Conservation (phyloP, 2,329 filamentous ascomycete genomes). For the Diplocarpon rosae region DNA sequence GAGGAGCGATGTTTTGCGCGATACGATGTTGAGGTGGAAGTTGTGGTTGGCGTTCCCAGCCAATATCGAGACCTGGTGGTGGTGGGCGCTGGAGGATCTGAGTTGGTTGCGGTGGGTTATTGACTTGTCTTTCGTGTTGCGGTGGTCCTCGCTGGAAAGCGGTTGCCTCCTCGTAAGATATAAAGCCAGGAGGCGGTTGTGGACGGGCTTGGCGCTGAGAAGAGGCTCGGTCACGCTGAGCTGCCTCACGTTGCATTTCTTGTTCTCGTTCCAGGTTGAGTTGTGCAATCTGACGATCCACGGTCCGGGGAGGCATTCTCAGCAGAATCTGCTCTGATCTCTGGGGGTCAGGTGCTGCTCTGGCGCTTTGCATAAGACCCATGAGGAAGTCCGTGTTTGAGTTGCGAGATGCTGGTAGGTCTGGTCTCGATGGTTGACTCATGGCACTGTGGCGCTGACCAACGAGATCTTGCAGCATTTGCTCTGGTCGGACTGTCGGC, state of each 20-base stretch:
- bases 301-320: conserved; percentile 30
- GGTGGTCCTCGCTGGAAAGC: conserved; percentile 20
- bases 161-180: conserved; percentile 21
- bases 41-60: conserved; percentile 27
- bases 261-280: conserved; percentile 34
- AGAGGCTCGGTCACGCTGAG: conserved; percentile 22
- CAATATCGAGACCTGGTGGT: conserved; percentile 48
- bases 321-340: conserved; percentile 42
- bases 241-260: conserved; percentile 23
- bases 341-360: conserved; percentile 38
- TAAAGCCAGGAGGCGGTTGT: conserved; percentile 23
- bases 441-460: conserved; percentile 45
- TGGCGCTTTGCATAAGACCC: conserved; percentile 60
- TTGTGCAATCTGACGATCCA: conserved; percentile 33
- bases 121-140: conserved; percentile 21
- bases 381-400: conserved; percentile 75
- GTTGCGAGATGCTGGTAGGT: conserved; percentile 34
- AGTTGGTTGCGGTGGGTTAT: conserved; percentile 40
- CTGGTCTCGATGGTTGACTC: conserved; percentile 39
- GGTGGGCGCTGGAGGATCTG: conserved; percentile 56
- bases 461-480: conserved; percentile 50
- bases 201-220: conserved; percentile 31
- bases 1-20: conserved; percentile 44
- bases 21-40: conserved; percentile 15
- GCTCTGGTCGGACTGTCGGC: conserved; percentile 40